Evolutionary conservation across 306 rosid species (phyloP).

Genomic region (Lotus japonicus): DNA sequence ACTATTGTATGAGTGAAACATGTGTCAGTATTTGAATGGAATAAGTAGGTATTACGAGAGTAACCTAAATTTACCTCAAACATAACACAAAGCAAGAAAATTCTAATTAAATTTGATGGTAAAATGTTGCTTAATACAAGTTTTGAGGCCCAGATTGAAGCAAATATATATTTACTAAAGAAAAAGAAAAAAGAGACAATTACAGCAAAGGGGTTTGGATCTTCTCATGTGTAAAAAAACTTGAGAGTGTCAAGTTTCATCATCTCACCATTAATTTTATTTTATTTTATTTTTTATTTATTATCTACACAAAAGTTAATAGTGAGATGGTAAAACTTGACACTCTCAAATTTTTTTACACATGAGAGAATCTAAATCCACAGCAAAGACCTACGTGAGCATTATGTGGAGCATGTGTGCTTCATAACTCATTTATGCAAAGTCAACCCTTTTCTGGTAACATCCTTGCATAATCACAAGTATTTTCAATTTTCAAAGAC

Average conservation of each 20-base stretch:
- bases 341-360: no score
- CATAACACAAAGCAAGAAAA: neutral
- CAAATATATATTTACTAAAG: neutral
- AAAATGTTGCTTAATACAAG: conserved; percentile 1
- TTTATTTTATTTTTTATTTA: no score
- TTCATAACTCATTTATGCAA: conserved; percentile 2
- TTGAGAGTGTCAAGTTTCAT: no score
- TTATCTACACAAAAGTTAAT: no score
- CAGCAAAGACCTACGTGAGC: conserved; percentile 35
- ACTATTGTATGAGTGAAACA: no score
- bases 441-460: conserved; percentile 44
- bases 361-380: no score
- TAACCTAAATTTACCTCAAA: no score
- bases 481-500: conserved; percentile 9
- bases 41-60: no score
- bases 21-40: no score
- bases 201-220: conserved; percentile 39
- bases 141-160: neutral
- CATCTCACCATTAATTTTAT: no score
- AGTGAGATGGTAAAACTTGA: no score
- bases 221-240: no score
- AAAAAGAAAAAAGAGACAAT: neutral
- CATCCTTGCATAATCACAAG: conserved; percentile 16
- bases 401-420: conserved; percentile 17
- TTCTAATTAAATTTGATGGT: conserved; percentile 1